These are phyloP conservation scores for Pythium plurisporium DNA, from an alignment of 352 stramenopile genomes.

Conservation along the genomic window DNA sequence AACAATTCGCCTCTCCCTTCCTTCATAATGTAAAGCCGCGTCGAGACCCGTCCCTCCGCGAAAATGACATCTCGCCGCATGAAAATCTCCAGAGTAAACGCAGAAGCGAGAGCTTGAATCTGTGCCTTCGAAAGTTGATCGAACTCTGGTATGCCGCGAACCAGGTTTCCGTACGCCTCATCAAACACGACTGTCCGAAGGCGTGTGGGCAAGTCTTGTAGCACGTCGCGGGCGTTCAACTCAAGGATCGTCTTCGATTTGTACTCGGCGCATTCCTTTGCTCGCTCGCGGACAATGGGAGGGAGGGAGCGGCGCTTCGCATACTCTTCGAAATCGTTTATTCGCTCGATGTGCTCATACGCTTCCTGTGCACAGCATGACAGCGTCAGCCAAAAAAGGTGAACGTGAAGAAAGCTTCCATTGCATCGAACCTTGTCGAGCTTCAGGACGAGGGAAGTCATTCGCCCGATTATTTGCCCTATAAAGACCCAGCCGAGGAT, in stretches of 20 bases:
- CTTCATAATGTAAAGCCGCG: slow-evolving; percentile 49
- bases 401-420: no score
- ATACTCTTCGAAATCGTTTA: slow-evolving; percentile 66
- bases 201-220: slow-evolving; percentile 34
- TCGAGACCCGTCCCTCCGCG: slow-evolving; percentile 28
- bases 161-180: slow-evolving; percentile 41
- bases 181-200: slow-evolving; percentile 33
- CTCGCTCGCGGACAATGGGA: slow-evolving; percentile 32
- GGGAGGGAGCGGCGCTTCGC: slow-evolving; percentile 43
- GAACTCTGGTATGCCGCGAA: slow-evolving; percentile 37
- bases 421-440: slow-evolving; percentile 41
- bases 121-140: slow-evolving; percentile 17
- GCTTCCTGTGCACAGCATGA: no score
- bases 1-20: slow-evolving; percentile 41
- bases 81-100: slow-evolving; percentile 45
- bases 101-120: slow-evolving; percentile 38
- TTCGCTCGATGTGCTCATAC: slow-evolving; percentile 37
- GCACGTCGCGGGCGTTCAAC: slow-evolving; percentile 26
- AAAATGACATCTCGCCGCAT: slow-evolving; percentile 49
- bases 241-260: slow-evolving; percentile 51
- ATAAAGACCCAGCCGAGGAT: slow-evolving; percentile 70
- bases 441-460: slow-evolving; percentile 58
- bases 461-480: slow-evolving; percentile 56
- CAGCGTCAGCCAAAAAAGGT: no score
- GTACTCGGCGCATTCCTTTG: slow-evolving; percentile 44